A percentile compares a stretch with the other conserved stretches of the same genome.
These are phyloP conservation scores for Climacium dendroides DNA, from an alignment of 225 moss, liverwort and hornwort genomes.

Conservation along the genomic window DNA sequence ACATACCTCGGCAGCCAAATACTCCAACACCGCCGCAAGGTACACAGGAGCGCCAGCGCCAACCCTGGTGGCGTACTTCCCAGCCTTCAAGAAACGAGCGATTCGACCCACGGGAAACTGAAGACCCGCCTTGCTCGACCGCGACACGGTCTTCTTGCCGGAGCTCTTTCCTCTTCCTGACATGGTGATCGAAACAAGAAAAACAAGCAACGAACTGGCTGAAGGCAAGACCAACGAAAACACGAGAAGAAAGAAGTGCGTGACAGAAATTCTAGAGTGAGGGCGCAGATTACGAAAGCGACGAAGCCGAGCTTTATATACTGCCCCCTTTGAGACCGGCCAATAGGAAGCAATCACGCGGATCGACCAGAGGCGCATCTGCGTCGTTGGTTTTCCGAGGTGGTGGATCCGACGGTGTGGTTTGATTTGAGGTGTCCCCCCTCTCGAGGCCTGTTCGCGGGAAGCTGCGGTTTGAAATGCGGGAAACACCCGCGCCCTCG, in stretches of 20 bases:
- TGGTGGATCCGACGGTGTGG: background rate
- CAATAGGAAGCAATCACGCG: background rate
- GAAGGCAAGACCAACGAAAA: rapidly evolving
- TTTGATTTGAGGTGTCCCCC: background rate
- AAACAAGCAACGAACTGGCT: no score
- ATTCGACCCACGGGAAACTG: conserved; percentile 24
- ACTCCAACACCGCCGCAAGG: conserved; percentile 20
- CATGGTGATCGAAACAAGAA: background rate
- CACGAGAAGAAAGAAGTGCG: rapidly evolving
- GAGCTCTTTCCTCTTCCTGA: conserved; percentile 27
- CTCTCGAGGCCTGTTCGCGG: background rate
- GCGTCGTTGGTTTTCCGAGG: background rate
- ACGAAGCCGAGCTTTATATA: background rate
- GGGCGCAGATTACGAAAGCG: rapidly evolving
- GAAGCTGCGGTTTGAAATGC: background rate
- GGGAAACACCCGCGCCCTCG: background rate
- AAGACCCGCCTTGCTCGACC: conserved; percentile 33
- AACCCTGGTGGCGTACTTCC: conserved; percentile 21
- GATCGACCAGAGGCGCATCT: background rate
- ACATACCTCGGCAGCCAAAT: conserved; percentile 14
- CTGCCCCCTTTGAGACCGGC: background rate
- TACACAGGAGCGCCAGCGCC: conserved; percentile 23
- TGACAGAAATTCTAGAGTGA: background rate
- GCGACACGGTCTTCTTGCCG: conserved; percentile 30
- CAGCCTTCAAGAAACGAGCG: conserved; percentile 25